Conservation (phyloP, 2,329 filamentous ascomycete species). For the Fusarium musae region DNA sequence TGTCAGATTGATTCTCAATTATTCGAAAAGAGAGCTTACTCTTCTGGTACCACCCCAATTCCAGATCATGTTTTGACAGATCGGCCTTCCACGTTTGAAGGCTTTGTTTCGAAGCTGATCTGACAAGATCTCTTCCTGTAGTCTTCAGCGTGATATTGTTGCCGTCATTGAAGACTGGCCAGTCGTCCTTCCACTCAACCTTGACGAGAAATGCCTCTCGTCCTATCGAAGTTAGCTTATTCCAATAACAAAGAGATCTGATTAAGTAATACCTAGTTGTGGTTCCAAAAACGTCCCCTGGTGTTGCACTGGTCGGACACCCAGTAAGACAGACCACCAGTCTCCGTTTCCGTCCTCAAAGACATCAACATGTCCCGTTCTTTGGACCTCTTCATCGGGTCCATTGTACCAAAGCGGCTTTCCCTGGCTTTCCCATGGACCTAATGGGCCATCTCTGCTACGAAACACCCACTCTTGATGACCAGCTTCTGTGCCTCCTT, state of each 20-base stretch:
- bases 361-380: slow-evolving; percentile 45
- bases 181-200: slow-evolving; percentile 41
- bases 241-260: rapidly evolving
- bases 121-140: slow-evolving; percentile 15
- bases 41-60: slow-evolving; percentile 45
- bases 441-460: slow-evolving; percentile 55
- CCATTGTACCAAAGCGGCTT: slow-evolving; percentile 52
- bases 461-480: slow-evolving; percentile 65
- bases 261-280: slow-evolving; percentile 31
- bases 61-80: slow-evolving; percentile 19
- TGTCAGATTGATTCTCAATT: neutral
- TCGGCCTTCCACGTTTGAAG: slow-evolving; percentile 30
- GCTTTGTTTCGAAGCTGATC: neutral
- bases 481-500: slow-evolving; percentile 48
- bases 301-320: slow-evolving; percentile 31
- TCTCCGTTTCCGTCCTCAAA: slow-evolving; percentile 38
- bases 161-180: slow-evolving; percentile 41
- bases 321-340: slow-evolving; percentile 42
- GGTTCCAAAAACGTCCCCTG: slow-evolving; percentile 31
- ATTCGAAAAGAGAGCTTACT: neutral
- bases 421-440: slow-evolving; percentile 59
- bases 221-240: slow-evolving; percentile 24
- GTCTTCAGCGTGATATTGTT: slow-evolving; percentile 39
- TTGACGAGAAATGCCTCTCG: slow-evolving; percentile 43
- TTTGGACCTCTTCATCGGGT: slow-evolving; percentile 59